Evolutionary conservation across 495 filamentous ascomycete genomes (phyloP).

Genomic region (Penicillium psychrofluorescens): DNA sequence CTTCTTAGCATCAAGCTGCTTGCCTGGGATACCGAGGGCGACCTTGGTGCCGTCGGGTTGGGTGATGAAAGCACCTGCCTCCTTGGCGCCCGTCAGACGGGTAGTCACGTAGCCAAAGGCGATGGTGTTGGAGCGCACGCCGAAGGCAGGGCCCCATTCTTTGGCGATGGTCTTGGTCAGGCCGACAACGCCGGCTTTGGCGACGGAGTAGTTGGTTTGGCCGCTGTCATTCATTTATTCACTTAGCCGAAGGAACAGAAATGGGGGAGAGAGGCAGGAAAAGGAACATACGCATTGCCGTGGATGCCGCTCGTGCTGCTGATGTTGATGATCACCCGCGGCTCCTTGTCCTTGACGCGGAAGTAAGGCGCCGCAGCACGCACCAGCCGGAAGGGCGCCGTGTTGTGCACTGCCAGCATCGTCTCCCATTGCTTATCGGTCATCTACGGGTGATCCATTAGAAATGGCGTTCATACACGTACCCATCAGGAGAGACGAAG

Average conservation of each 20-base stretch:
- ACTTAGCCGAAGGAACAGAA: background rate
- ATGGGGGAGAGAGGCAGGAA: background rate
- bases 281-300: slow-evolving; percentile 59
- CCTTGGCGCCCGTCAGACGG: slow-evolving; percentile 71
- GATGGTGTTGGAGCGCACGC: slow-evolving; percentile 75
- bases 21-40: slow-evolving; percentile 65
- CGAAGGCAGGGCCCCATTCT: slow-evolving; percentile 83
- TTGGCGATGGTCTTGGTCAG: slow-evolving; percentile 83
- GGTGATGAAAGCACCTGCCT: slow-evolving; percentile 67
- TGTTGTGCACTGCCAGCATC: slow-evolving; percentile 73
- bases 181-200: slow-evolving; percentile 74
- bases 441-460: slow-evolving; percentile 41
- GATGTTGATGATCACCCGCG: slow-evolving; percentile 75
- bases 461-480: too few species aligned
- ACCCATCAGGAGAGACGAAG: background rate
- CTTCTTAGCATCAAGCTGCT: slow-evolving; percentile 38
- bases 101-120: slow-evolving; percentile 77
- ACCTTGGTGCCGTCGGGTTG: slow-evolving; percentile 71
- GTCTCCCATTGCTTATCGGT: slow-evolving; percentile 88
- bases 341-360: slow-evolving; percentile 74
- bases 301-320: slow-evolving; percentile 70
- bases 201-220: slow-evolving; percentile 77
- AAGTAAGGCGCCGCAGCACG: slow-evolving; percentile 77
- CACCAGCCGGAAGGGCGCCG: slow-evolving; percentile 74
- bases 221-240: slow-evolving; percentile 32